Conservation (phyloP, 2,329 filamentous ascomycete genomes). For the Claviceps sp. region DNA sequence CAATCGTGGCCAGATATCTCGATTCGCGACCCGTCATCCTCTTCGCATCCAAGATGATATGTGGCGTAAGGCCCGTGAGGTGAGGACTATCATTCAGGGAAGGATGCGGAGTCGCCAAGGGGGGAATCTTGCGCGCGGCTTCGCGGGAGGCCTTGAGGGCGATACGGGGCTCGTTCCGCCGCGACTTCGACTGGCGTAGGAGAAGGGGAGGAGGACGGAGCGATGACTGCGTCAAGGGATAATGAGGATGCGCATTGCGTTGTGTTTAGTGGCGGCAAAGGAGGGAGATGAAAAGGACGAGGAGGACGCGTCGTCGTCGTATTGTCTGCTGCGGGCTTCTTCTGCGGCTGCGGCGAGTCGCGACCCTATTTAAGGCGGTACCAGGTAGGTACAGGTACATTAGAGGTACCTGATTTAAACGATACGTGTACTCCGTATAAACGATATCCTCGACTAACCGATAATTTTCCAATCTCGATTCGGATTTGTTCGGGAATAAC, state of each 20-base stretch:
- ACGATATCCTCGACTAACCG: too few species aligned
- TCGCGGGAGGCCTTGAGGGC: slow-evolving; percentile 40
- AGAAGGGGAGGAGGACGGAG: too few species aligned
- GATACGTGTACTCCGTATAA: too few species aligned
- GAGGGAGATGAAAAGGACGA: background rate
- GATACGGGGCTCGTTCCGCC: slow-evolving; percentile 48
- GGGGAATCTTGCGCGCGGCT: slow-evolving; percentile 35
- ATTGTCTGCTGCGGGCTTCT: slow-evolving; percentile 6
- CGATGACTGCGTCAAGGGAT: too few species aligned
- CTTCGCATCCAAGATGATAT: slow-evolving; percentile 65
- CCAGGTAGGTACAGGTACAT: too few species aligned
- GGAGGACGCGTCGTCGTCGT: background rate
- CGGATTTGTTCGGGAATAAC: too few species aligned
- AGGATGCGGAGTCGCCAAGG: slow-evolving; percentile 38
- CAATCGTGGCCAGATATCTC: slow-evolving; percentile 52
- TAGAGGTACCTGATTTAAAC: too few species aligned
- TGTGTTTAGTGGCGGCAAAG: background rate
- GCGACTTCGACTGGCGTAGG: slow-evolving; percentile 30
- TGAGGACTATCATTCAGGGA: slow-evolving; percentile 44
- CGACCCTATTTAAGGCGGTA: too few species aligned
- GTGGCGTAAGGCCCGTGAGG: slow-evolving; percentile 43
- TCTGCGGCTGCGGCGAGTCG: slow-evolving; percentile 14
- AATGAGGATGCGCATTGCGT: too few species aligned
- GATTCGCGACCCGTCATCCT: slow-evolving; percentile 68
- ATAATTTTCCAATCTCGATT: too few species aligned